Evolutionary conservation across 2,329 filamentous ascomycete species (phyloP).

Genomic region (Botrytis sinoallii): DNA sequence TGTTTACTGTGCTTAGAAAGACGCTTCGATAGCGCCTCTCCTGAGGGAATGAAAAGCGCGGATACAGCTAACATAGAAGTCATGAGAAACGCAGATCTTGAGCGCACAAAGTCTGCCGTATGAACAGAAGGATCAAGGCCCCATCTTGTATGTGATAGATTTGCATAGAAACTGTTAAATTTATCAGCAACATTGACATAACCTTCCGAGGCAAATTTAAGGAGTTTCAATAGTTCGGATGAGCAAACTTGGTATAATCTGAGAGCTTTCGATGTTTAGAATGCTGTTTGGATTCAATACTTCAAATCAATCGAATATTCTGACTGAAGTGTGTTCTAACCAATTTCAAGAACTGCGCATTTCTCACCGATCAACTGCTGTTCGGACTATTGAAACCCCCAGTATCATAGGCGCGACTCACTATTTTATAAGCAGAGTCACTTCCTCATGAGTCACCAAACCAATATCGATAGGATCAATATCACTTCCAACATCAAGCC

Average conservation of each 20-base stretch:
- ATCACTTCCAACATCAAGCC: constrained; percentile 60
- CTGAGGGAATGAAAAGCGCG: constrained; percentile 62
- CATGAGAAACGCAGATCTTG: constrained; percentile 67
- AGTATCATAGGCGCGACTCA: constrained; percentile 40
- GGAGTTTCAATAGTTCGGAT: neutral
- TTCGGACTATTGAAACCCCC: neutral
- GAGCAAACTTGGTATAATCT: neutral
- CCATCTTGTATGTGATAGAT: constrained; percentile 71
- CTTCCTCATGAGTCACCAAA: constrained; percentile 63
- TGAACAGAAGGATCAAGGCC: constrained; percentile 67
- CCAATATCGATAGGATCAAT: constrained; percentile 69
- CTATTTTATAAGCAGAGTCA: constrained; percentile 62
- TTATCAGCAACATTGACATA: neutral
- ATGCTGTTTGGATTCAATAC: neutral
- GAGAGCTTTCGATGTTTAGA: neutral
- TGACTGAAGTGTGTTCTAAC: neutral
- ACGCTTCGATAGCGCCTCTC: constrained; percentile 61
- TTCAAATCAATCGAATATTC: neutral
- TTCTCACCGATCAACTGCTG: neutral
- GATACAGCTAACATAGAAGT: constrained; percentile 69
- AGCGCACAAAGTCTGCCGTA: constrained; percentile 61
- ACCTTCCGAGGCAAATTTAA: neutral
- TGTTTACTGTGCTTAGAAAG: constrained; percentile 62
- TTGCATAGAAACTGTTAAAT: constrained; percentile 58
- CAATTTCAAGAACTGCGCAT: neutral